Evolutionary conservation across 2,329 filamentous ascomycete species (phyloP).

Genomic region (Stemphylium beticola): DNA sequence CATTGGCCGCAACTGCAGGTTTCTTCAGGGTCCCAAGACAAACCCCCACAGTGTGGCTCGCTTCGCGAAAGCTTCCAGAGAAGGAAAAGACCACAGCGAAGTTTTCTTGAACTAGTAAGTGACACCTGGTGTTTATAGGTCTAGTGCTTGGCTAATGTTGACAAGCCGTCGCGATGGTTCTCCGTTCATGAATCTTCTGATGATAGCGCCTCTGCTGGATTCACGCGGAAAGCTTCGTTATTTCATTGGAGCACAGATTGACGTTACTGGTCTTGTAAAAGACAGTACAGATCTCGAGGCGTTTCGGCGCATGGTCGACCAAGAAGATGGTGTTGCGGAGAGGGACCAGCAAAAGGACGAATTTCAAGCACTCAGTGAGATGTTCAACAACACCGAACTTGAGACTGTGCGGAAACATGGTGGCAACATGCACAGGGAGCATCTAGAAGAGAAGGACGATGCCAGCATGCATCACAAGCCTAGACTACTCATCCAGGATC

Average conservation of each 20-base stretch:
- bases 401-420: constrained; percentile 68
- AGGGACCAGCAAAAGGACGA: constrained; percentile 60
- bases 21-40: constrained; percentile 77
- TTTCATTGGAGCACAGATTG: constrained; percentile 74
- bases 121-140: neutral
- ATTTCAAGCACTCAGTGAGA: constrained; percentile 70
- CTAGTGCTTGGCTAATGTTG: constrained; percentile 9
- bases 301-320: constrained; percentile 57
- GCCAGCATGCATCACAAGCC: constrained; percentile 47
- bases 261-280: constrained; percentile 71
- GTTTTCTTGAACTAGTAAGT: constrained; percentile 76
- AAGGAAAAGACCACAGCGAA: constrained; percentile 74
- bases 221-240: constrained; percentile 71
- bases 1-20: constrained; percentile 78
- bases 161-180: constrained; percentile 72
- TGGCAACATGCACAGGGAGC: constrained; percentile 67
- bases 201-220: constrained; percentile 74
- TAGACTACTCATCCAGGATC: constrained; percentile 58
- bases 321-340: constrained; percentile 40
- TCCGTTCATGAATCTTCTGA: constrained; percentile 77
- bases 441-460: constrained; percentile 56
- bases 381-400: constrained; percentile 72
- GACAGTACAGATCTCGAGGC: constrained; percentile 70
- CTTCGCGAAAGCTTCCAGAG: constrained; percentile 65
- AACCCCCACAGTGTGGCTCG: constrained; percentile 67